Conservation (phyloP, 768 basidiomycete species). For the Russula emetica region DNA sequence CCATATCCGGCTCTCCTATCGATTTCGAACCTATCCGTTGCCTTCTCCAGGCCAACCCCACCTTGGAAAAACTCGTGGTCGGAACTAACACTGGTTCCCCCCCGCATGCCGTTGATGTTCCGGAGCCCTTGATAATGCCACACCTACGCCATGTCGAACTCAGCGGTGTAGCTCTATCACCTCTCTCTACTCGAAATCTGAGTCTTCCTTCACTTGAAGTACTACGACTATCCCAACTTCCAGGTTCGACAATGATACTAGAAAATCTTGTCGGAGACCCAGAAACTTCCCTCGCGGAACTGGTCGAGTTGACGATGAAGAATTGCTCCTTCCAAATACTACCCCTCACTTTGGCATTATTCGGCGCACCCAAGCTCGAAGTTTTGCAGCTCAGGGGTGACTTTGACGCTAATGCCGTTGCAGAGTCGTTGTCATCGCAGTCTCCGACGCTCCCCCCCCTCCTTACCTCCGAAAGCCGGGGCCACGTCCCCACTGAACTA, state of each 20-base stretch:
- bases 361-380: slow-evolving; percentile 9
- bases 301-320: slow-evolving; percentile 21
- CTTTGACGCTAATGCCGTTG: slow-evolving; percentile 7
- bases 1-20: slow-evolving; percentile 9
- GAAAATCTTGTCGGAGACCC: slow-evolving; percentile 1
- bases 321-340: neutral
- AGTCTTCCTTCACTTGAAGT: slow-evolving; percentile 23
- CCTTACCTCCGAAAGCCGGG: neutral
- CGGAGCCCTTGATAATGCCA: slow-evolving; percentile 9
- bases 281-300: slow-evolving; percentile 20
- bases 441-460: neutral
- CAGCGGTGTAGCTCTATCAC: neutral
- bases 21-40: slow-evolving; percentile 12
- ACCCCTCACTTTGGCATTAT: neutral
- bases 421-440: slow-evolving; percentile 6
- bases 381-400: slow-evolving; percentile 9
- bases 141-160: slow-evolving; percentile 26
- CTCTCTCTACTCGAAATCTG: neutral
- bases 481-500: neutral
- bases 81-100: neutral
- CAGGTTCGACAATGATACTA: neutral
- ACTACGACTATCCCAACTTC: slow-evolving; percentile 4
- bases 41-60: slow-evolving; percentile 29
- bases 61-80: slow-evolving; percentile 28
- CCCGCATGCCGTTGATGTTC: neutral